Evolutionary conservation across 2,329 filamentous ascomycete species (phyloP).

Genomic region (Aspergillus novofumigatus): DNA sequence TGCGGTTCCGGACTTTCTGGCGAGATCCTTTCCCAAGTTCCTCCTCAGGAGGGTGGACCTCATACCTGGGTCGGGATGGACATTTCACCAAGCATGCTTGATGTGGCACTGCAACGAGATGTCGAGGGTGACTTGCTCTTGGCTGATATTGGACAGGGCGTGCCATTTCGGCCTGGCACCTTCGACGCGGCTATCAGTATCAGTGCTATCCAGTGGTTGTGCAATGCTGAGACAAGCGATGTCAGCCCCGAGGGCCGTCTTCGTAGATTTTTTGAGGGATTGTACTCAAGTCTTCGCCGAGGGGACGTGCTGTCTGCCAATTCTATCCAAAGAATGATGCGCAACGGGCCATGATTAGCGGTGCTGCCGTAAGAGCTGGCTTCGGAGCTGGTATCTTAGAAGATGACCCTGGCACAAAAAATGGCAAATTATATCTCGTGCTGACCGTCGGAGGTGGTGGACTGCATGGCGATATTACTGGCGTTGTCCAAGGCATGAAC

Average conservation of each 20-base stretch:
- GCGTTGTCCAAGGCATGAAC: conserved; percentile 84
- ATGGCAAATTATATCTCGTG: conserved; percentile 92
- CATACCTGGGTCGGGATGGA: conserved; percentile 99
- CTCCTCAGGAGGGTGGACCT: conserved; percentile 69
- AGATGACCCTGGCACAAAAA: conserved; percentile 95
- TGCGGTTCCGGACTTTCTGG: conserved; percentile 93
- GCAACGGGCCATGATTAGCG: conserved; percentile 87
- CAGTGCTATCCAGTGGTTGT: conserved; percentile 96
- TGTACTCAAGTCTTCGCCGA: conserved; percentile 78
- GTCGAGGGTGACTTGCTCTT: conserved; percentile 92
- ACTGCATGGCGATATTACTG: conserved; percentile 70
- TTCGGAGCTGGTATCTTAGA: conserved; percentile 94
- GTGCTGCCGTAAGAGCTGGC: conserved; percentile 85
- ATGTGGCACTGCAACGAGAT: conserved; percentile 83
- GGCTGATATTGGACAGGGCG: conserved; percentile 89
- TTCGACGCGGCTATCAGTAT: conserved; percentile 97
- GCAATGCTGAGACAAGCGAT: conserved; percentile 86
- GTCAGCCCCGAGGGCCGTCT: conserved; percentile 75
- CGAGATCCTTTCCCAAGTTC: conserved; percentile 78
- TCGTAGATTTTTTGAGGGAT: conserved; percentile 81
- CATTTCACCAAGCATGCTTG: conserved; percentile 92
- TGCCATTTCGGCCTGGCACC: conserved; percentile 85
- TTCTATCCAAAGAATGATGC: conserved; percentile 96
- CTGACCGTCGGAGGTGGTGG: conserved; percentile 78
- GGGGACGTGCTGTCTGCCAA: conserved; percentile 92